Evolutionary conservation across 2,329 filamentous ascomycete genomes (phyloP).

Genomic region (Claviceps fusiformis): DNA sequence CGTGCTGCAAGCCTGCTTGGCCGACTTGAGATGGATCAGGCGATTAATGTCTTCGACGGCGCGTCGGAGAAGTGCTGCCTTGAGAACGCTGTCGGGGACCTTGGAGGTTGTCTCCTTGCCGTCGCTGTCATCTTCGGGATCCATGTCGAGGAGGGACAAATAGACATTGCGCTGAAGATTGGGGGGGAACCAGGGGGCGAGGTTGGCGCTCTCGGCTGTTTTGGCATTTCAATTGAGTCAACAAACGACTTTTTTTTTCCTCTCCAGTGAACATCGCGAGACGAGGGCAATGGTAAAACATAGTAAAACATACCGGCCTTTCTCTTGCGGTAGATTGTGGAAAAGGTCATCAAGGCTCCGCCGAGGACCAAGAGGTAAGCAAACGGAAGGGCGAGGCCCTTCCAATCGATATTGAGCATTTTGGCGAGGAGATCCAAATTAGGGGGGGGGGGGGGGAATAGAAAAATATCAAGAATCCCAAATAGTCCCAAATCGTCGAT

Average conservation of each 20-base stretch:
- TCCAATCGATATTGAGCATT: conserved; percentile 49
- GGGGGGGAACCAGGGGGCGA: conserved; percentile 87
- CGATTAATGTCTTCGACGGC: conserved; percentile 88
- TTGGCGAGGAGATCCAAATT: neutral
- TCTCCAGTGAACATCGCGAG: no score
- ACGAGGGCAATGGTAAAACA: no score
- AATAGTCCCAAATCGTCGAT: neutral
- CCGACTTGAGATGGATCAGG: conserved; percentile 74
- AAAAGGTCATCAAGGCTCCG: conserved; percentile 84
- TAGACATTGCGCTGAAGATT: conserved; percentile 92
- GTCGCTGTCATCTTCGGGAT: conserved; percentile 41
- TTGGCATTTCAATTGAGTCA: neutral
- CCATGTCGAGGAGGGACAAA: conserved; percentile 76
- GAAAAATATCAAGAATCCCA: neutral
- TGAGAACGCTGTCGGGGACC: conserved; percentile 73
- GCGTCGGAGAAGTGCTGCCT: conserved; percentile 76
- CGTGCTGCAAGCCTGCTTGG: conserved; percentile 75
- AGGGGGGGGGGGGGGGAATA: no score
- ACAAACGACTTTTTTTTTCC: neutral
- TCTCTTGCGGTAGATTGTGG: conserved; percentile 81
- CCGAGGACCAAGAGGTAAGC: conserved; percentile 80
- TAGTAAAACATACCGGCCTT: conserved; percentile 53
- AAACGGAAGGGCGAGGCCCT: conserved; percentile 73
- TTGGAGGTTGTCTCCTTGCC: conserved; percentile 52
- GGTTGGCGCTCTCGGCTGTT: conserved; percentile 61